A percentile compares a stretch with the other conserved stretches of the same genome.
These are phyloP conservation scores for Uncinocarpus reesii DNA, from an alignment of 2,329 filamentous ascomycete genomes.

Conservation along the genomic window DNA sequence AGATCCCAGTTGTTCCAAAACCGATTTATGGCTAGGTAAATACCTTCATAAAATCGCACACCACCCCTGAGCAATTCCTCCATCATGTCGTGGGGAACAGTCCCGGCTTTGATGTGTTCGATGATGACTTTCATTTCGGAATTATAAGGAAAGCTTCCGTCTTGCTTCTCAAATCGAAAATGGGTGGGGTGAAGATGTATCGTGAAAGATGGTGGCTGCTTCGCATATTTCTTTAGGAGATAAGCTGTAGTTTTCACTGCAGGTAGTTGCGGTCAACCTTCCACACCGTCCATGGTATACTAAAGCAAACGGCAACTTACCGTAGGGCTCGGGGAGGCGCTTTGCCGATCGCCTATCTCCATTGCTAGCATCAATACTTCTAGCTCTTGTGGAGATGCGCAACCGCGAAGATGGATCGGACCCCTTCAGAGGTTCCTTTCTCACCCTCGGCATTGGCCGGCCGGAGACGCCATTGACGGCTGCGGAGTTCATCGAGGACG, in stretches of 20 bases:
- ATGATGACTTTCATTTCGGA: constrained; percentile 79
- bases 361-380: constrained; percentile 20
- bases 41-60: constrained; percentile 80
- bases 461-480: constrained; percentile 39
- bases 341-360: constrained; percentile 30
- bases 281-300: not conserved
- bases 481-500: constrained; percentile 29
- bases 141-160: constrained; percentile 82
- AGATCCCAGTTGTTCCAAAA: not conserved
- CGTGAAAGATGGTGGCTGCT: constrained; percentile 67
- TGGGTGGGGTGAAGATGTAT: constrained; percentile 76
- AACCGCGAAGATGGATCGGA: constrained; percentile 27
- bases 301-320: constrained; percentile 23
- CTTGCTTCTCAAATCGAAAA: constrained; percentile 88
- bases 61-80: constrained; percentile 61
- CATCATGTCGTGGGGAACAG: constrained; percentile 80
- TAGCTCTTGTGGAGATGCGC: constrained; percentile 27
- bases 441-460: constrained; percentile 15
- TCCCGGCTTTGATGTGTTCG: constrained; percentile 64
- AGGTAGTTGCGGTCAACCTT: constrained; percentile 18
- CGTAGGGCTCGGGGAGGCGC: constrained; percentile 38
- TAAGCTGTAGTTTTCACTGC: constrained; percentile 63
- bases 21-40: not conserved
- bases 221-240: constrained; percentile 70
- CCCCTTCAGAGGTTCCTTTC: constrained; percentile 45